A percentile compares a stretch with the other conserved stretches of the same genome.
These are phyloP conservation scores for Penicillium sp. DNA, from an alignment of 2,329 filamentous ascomycete species.

Conservation along the genomic window DNA sequence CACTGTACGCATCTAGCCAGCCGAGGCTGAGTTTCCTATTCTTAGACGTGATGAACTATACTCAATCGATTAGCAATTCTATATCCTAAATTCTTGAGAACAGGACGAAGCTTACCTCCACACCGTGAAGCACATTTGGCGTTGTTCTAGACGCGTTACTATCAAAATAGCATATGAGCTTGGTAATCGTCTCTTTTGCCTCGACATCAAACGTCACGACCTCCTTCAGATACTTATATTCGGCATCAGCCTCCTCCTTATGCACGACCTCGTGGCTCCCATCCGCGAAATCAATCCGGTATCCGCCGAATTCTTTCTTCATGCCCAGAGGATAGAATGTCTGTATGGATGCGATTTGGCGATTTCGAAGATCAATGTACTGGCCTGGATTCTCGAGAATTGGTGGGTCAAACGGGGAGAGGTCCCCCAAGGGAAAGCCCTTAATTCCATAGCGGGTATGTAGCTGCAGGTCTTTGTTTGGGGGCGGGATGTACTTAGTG, in stretches of 20 bases:
- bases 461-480: neutral
- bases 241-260: neutral
- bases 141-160: neutral
- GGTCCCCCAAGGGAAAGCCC: neutral
- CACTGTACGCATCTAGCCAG: slow-evolving; percentile 1
- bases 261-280: neutral
- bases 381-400: neutral
- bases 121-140: neutral
- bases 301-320: neutral
- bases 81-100: neutral
- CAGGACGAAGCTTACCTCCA: neutral
- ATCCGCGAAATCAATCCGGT: neutral
- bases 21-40: neutral
- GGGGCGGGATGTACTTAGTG: neutral
- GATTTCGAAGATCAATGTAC: neutral
- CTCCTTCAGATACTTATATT: neutral
- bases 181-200: neutral
- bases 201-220: neutral
- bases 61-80: neutral
- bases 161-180: neutral
- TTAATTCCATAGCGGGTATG: neutral
- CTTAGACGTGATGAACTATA: neutral
- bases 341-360: neutral
- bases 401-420: neutral
- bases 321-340: neutral